Base-by-base conservation (phyloP, 2,329 filamentous ascomycete species). In the Aspergillus sp. region DNA sequence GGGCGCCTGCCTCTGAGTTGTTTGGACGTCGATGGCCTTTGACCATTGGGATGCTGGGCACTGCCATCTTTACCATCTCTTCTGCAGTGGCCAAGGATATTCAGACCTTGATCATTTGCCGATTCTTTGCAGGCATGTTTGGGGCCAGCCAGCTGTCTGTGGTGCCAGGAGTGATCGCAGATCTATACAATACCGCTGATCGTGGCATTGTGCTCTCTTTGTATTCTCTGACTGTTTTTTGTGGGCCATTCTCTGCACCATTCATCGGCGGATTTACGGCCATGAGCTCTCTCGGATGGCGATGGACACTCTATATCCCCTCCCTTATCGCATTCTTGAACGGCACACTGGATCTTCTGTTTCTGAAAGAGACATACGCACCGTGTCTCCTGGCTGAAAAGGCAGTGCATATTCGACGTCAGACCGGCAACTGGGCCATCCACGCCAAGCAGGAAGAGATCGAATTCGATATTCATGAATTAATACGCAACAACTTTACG, bases 1-100 rank as follows among this genome's bases (percentile, higher is more conserved):
- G 78, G 77, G 80, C 77, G 4, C 81, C 81, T 0, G 56, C 82
- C 13, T 78, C 73, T 36, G 82, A 85, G 55, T 68, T 82, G 7
- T 78, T 71, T 38, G 79, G 79, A 0, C 62, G 78, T 58, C 81
- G 73, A 66, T 43, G 71, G 77, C 35, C 79, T 64, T 46, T 73
- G 62, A 31, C 71, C 1, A 62, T 69, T 11, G 66, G 66, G 2
- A 59, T 75, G 42, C 49, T 69, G 12, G 57, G 63, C 0, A 60
- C 69, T 5, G 67, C 56, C 1, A 51, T 75, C 5, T 74, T 75
- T 53, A 71, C 66, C 26, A 67, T 75, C 33, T 68, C 64, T 7
- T 67, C 65, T 0, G 73, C 71, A 1, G 64, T 58, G 10, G 65
- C 61, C 30, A 61, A 65, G 45, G 67, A 66, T 40, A 61, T 68